Base-by-base conservation (phyloP, 768 basidiomycete species). In the Sarcomyxa edulis region DNA sequence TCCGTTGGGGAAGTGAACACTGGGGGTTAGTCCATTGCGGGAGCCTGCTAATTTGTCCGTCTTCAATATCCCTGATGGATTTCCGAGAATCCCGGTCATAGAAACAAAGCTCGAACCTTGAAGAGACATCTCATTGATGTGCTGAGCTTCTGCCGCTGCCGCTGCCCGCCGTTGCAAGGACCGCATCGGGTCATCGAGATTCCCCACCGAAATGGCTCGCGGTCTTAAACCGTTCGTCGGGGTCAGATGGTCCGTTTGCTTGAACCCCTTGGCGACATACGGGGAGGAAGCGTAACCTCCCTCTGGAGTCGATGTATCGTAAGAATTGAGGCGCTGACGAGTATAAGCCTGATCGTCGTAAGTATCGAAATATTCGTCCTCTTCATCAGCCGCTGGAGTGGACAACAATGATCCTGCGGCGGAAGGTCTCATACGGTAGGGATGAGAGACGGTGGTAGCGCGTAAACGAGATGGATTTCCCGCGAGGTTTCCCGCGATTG, bases 391-490 rank as follows among this genome's bases (percentile, higher is more conserved):
- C 29, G 74, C 68, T 2, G 82, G 75, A 2, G 82, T 78, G 11
- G 78, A 58, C 27, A 88, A 63, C 43, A 86, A 66, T 3, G 84
- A 81, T 28, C 68, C 66, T n/a, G 70, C 61, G 12, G 66, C 68
- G 33, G 78, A 69, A 40, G 83, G 67, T 46, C 84, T 71, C 37
- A 70, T 66, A 45, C 88, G 78, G 59, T 92, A 93, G n/a, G 91
- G 88, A 55, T 89, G 85, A 9, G 93, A 95, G 11, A 97, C 92
- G 1, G 93, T 97, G 53, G 76, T 93, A 11, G 93, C 92, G 7
- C 93, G 81, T 56, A 81, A 64, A 44, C 93, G 77, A 36, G 87
- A 78, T 12, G 85, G 86, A 48, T 83, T 81, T n/a, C n/a, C n/a
- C 32, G 77, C 80, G 30, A 92, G 66, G 52, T 86, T 88, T 35